These are phyloP conservation scores for Apophysomyces sp. DNA, from an alignment of 371 early-diverging fungal species.

Conservation along the genomic window DNA sequence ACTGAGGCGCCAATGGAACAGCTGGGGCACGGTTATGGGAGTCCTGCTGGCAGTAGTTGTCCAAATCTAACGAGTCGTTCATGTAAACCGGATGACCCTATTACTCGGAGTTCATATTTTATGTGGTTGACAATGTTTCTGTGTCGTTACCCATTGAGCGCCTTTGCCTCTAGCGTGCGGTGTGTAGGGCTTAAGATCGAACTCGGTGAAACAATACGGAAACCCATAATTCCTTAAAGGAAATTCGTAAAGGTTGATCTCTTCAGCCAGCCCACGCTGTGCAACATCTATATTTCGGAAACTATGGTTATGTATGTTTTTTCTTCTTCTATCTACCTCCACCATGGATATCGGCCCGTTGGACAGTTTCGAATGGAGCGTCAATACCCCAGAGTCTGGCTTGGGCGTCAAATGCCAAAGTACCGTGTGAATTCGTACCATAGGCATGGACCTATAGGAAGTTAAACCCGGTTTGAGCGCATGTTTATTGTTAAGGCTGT, in stretches of 20 bases:
- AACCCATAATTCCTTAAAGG: slow-evolving; percentile 34
- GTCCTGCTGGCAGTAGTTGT: slow-evolving; percentile 28
- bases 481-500: no score
- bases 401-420: slow-evolving; percentile 45
- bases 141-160: slow-evolving; percentile 26
- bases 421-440: slow-evolving; percentile 38
- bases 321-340: neutral
- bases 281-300: slow-evolving; percentile 14
- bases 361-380: slow-evolving; percentile 18
- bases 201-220: slow-evolving; percentile 45
- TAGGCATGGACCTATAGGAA: slow-evolving; percentile 22
- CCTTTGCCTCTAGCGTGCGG: slow-evolving; percentile 22
- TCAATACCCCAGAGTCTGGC: slow-evolving; percentile 46
- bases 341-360: slow-evolving; percentile 18
- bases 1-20: slow-evolving; percentile 24
- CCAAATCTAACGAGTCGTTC: slow-evolving; percentile 28
- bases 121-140: neutral
- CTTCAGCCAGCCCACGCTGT: slow-evolving; percentile 30
- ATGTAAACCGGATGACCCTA: slow-evolving; percentile 39
- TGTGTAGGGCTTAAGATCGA: slow-evolving; percentile 20
- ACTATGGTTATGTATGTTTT: neutral
- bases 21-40: slow-evolving; percentile 28
- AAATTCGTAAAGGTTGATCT: slow-evolving; percentile 37
- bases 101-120: neutral
- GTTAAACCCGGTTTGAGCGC: no score